Evolutionary conservation across 73 alveolate genomes (phyloP).

Genomic region (Halteria grandinella): DNA sequence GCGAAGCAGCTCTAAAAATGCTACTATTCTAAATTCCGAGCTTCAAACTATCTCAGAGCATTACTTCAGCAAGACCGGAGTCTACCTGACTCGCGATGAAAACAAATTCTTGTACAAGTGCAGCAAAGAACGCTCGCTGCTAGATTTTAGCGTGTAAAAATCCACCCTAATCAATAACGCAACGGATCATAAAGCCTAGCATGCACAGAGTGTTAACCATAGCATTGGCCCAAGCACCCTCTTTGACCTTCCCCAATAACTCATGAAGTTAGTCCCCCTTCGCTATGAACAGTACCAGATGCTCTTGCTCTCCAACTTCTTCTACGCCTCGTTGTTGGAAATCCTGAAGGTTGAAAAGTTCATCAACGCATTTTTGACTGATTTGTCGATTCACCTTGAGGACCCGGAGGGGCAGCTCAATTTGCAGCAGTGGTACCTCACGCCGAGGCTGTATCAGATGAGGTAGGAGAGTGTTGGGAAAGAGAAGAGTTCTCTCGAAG

Average conservation of each 20-base stretch:
- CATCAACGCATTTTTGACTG: neutral
- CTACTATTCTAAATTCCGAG: constrained; percentile 20
- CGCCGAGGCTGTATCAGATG: neutral
- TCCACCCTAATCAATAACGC: neutral
- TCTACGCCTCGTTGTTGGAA: constrained; percentile 7
- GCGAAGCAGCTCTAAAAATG: no score
- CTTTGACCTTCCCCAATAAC: constrained; percentile 18
- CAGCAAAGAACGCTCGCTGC: constrained; percentile 15
- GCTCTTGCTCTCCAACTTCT: neutral
- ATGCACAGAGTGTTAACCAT: neutral
- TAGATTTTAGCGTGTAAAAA: constrained; percentile 16
- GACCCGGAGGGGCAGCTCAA: no score
- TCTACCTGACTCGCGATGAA: neutral
- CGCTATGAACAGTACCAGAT: constrained; percentile 24
- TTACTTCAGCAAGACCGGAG: constrained; percentile 35
- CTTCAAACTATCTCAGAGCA: constrained; percentile 3
- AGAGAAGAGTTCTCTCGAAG: neutral
- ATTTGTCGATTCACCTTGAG: neutral
- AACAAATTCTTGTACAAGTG: constrained; percentile 31
- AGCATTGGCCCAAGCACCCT: neutral
- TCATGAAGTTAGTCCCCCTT: constrained; percentile 1
- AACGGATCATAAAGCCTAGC: neutral
- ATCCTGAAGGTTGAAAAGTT: neutral
- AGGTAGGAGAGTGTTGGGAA: neutral
- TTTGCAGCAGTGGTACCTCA: neutral